Conservation (phyloP, 164 flowering plant species). For the Tinospora cordifolia region DNA sequence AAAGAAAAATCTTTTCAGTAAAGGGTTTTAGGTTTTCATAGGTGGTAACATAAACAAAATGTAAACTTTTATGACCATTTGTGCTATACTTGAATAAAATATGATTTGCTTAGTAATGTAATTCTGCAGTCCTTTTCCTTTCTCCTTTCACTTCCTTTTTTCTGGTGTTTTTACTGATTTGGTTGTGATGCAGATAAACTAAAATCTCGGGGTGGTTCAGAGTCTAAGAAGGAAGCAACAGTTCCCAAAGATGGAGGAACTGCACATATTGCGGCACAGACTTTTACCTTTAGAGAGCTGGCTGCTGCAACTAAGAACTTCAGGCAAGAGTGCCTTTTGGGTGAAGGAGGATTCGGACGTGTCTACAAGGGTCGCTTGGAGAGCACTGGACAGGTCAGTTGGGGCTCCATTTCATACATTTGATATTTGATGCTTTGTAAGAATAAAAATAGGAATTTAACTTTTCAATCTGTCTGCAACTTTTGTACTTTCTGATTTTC, state of each 20-base stretch:
- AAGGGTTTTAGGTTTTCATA: neutral
- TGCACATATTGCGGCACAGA: conserved; percentile 73
- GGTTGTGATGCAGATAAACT: conserved; percentile 40
- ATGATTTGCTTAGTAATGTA: neutral
- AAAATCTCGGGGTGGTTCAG: conserved; percentile 43
- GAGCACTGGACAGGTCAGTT: conserved; percentile 67
- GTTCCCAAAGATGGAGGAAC: conserved; percentile 51
- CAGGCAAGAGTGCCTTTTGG: conserved; percentile 64
- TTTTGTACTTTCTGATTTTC: neutral
- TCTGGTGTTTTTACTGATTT: conserved; percentile 7
- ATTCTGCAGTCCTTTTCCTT: neutral
- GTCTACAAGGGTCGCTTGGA: conserved; percentile 82
- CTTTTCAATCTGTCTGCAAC: too few species aligned
- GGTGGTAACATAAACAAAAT: neutral
- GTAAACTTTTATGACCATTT: neutral
- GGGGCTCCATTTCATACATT: neutral
- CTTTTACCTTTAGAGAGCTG: conserved; percentile 76
- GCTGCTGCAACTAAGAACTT: conserved; percentile 82
- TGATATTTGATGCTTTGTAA: neutral
- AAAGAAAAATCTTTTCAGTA: neutral
- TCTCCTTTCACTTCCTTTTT: neutral
- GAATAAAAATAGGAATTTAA: too few species aligned
- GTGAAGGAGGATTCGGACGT: conserved; percentile 94
- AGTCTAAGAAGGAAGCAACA: conserved; percentile 49
- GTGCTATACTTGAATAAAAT: neutral